phyloP scores from a whole-genome alignment of 495 filamentous ascomycete genomes.

The Aspergillus affinis region DNA sequence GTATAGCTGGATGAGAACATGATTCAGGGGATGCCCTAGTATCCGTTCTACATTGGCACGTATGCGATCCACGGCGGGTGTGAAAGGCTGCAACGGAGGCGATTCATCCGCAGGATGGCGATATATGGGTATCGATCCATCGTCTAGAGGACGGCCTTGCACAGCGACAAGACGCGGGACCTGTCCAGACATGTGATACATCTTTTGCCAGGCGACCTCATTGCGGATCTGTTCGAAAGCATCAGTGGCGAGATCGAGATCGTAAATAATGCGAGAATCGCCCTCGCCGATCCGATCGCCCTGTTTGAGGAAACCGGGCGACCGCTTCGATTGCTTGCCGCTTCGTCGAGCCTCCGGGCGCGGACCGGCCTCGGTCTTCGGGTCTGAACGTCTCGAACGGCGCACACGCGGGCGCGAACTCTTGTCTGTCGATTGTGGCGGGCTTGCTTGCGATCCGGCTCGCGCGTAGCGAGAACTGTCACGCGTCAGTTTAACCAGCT shows the following conservation, averaged over 20 bases:
- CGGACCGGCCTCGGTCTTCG: constrained; percentile 21
- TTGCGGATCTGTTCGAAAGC: constrained; percentile 69
- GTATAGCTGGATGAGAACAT: constrained; percentile 91
- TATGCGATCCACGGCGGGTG: constrained; percentile 66
- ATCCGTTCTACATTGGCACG: constrained; percentile 63
- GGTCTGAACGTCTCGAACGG: constrained; percentile 33
- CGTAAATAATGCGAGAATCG: constrained; percentile 73
- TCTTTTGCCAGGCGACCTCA: constrained; percentile 86
- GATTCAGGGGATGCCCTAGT: constrained; percentile 82
- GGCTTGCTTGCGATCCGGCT: constrained; percentile 1
- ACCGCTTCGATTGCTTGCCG: constrained; percentile 13
- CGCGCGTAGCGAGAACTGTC: constrained; percentile 17
- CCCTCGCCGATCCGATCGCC: constrained; percentile 65
- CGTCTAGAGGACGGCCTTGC: constrained; percentile 67
- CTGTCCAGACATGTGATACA: constrained; percentile 89
- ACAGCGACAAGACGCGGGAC: constrained; percentile 94
- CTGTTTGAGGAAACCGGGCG: constrained; percentile 20
- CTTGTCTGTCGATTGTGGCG: constrained; percentile 17
- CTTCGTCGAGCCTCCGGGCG: constrained; percentile 12
- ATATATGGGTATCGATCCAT: constrained; percentile 86
- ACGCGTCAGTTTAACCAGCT: constrained; percentile 21
- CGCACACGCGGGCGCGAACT: constrained; percentile 31
- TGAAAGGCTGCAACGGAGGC: constrained; percentile 73
- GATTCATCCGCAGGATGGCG: constrained; percentile 92
- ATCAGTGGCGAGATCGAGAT: constrained; percentile 57